Conservation (phyloP, 2,329 filamentous ascomycete genomes). For the Penicillium brasilianum region DNA sequence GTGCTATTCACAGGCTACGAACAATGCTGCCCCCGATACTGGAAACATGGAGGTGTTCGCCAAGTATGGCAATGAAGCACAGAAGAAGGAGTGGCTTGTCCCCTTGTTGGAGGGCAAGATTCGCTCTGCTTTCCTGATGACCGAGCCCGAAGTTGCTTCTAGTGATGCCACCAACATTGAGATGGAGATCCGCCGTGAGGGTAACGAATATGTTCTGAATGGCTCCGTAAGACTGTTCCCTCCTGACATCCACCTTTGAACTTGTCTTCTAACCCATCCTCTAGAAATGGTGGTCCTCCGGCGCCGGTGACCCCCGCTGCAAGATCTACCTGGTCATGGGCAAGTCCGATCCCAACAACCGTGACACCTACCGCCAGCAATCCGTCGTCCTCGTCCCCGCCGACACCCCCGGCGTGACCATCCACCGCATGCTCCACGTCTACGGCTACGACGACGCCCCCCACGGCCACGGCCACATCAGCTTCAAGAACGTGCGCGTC, state of each 20-base stretch:
- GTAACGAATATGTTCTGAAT: conserved; percentile 88
- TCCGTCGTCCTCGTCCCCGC: conserved; percentile 90
- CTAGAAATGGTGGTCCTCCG: conserved; percentile 99
- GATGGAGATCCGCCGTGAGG: conserved; percentile 79
- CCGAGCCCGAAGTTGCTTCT: conserved; percentile 84
- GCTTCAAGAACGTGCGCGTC: conserved; percentile 87
- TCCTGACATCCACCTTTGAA: neutral
- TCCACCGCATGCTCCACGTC: conserved; percentile 90
- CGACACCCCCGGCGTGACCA: conserved; percentile 80
- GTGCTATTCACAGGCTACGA: conserved; percentile 66
- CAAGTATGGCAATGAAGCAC: conserved; percentile 83
- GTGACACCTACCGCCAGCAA: conserved; percentile 84
- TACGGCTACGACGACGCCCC: conserved; percentile 99
- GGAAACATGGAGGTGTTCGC: conserved; percentile 96
- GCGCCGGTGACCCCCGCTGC: conserved; percentile 90
- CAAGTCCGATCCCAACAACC: conserved; percentile 79
- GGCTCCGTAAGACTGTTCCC: conserved; percentile 66
- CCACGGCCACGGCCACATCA: conserved; percentile 93
- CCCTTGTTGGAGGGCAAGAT: conserved; percentile 85
- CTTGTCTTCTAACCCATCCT: neutral
- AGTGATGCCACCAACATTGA: conserved; percentile 94
- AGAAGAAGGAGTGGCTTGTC: conserved; percentile 82
- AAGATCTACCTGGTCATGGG: conserved; percentile 96
- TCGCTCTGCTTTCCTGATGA: conserved; percentile 91
- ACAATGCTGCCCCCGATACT: conserved; percentile 89